Conservation (phyloP, 176 grass and related monocot genomes). For the Rhynchospora breviuscula region DNA sequence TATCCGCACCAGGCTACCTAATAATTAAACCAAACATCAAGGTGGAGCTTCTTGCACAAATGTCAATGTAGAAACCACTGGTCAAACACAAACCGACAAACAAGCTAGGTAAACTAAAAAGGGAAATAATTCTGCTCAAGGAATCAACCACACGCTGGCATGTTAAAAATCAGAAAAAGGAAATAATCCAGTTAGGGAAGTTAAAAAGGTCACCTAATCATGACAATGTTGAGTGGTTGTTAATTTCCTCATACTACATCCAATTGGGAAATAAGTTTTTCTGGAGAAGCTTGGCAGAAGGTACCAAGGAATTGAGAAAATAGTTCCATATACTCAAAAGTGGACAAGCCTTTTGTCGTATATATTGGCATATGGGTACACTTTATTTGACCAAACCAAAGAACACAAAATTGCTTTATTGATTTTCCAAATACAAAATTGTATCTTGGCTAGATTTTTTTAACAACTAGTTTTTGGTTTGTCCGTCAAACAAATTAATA, state of each 20-base stretch:
- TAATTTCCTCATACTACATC: neutral
- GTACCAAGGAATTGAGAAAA: no score
- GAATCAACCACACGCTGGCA: neutral
- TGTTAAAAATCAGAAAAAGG: neutral
- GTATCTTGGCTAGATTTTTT: neutral
- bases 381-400: neutral
- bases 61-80: neutral
- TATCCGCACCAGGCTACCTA: no score
- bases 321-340: no score
- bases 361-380: neutral
- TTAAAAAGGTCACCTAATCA: neutral
- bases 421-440: neutral
- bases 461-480: no score
- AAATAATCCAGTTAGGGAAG: neutral
- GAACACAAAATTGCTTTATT: neutral
- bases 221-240: neutral
- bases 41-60: no score
- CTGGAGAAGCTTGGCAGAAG: no score
- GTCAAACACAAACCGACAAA: neutral
- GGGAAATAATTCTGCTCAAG: neutral
- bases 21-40: no score
- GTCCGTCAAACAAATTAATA: no score
- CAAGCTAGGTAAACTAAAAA: neutral
- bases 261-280: neutral
- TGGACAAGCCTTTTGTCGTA: no score